These are phyloP conservation scores for Eleusine indica DNA, from an alignment of 176 grass and related monocot genomes.

Conservation along the genomic window DNA sequence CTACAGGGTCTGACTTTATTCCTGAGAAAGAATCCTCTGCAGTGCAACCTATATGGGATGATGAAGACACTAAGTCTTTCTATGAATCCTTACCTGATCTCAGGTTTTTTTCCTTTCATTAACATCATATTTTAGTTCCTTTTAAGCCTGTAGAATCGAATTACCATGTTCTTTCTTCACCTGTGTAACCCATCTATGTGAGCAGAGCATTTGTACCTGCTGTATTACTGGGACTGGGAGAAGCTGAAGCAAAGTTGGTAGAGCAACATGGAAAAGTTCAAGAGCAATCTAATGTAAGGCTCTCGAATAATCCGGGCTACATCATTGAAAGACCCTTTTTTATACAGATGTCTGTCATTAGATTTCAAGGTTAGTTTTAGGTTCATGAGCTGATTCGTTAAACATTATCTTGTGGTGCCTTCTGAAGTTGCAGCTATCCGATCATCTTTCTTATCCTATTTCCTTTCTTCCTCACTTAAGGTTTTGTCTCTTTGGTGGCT, in stretches of 20 bases:
- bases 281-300: constrained; percentile 86
- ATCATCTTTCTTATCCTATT: background rate
- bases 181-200: constrained; percentile 7
- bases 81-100: constrained; percentile 88
- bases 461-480: constrained; percentile 1
- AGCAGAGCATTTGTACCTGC: constrained; percentile 82
- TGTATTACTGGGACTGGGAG: constrained; percentile 87
- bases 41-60: constrained; percentile 73
- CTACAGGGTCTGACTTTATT: constrained; percentile 45
- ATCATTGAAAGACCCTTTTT: background rate
- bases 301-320: constrained; percentile 17
- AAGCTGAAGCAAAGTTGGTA: constrained; percentile 71
- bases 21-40: constrained; percentile 55
- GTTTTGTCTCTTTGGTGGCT: background rate
- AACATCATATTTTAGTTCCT: constrained; percentile 26
- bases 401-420: constrained; percentile 14
- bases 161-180: constrained; percentile 12
- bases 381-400: background rate
- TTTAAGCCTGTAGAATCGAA: constrained; percentile 19
- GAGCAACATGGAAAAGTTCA: constrained; percentile 68
- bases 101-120: constrained; percentile 48
- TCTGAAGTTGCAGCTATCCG: background rate
- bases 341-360: background rate
- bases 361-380: background rate
- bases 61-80: constrained; percentile 82